Evolutionary conservation across 345 rosid species (phyloP), one percentile per base, ranked within the genome.

Genomic region (Brassica nigra): DNA sequence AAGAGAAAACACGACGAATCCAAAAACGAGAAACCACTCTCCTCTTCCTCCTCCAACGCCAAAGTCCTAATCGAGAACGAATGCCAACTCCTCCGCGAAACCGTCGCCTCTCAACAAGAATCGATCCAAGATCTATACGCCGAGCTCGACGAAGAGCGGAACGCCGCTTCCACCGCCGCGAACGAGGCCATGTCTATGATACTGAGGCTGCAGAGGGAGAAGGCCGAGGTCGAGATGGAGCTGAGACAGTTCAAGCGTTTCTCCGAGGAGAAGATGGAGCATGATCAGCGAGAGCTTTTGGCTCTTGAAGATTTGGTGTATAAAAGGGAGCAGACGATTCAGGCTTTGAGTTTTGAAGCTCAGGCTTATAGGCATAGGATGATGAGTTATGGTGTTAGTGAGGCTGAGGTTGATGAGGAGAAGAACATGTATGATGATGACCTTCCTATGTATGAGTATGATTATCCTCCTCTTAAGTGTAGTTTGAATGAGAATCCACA

Each of bases 121-220:
- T 71, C 91, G 2, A 87, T 96, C 79, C 90, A 90, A 73, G 94
- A 92, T 66, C 70, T 93, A 76, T 83, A 83, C 47, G 49, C 73
- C 0, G 99, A 96, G 73, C 83, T 96, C 82, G 99, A 96, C 42
- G 95, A 96, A 77, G 99, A 96, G 86, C 87, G 97, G 62, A 96
- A 91, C 83, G 97, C 99, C 67, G 87, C 99, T 0, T 90, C 97
- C 0, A 83, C 97, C 3, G 99, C 99, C 68, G 98, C 98, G 3
- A 93, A 83, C 71, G 99, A 96, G 86, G 97, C 98, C 3, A 96
- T 96, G 99, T 93, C 97, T 8, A 96, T 96, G 99, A 96, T 96
- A 70, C 55, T 93, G 86, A 92, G 91, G 85, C 80, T 96, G 86
- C 98, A 96, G 86, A 90, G 92, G 76, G 98, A 96, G 84, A 96